Evolutionary conservation across 371 early-diverging fungal genomes (phyloP).

Genomic region (Parasitella parasitica): DNA sequence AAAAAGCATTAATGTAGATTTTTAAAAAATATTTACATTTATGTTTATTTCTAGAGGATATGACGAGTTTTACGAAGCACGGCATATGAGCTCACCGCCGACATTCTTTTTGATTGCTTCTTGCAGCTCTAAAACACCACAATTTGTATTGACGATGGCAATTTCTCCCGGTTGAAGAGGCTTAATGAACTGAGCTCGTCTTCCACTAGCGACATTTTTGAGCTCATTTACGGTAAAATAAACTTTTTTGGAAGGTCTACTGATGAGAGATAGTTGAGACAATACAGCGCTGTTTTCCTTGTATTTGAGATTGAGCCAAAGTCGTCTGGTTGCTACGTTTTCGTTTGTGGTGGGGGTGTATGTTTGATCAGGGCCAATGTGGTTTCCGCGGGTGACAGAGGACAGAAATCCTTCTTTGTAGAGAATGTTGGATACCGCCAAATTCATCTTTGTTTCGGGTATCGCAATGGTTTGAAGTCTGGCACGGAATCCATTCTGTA

Average conservation of each 20-base stretch:
- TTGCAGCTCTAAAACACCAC: conserved; percentile 90
- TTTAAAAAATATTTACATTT: neutral
- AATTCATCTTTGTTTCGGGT: conserved; percentile 89
- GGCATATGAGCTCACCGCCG: conserved; percentile 89
- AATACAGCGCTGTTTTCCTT: conserved; percentile 83
- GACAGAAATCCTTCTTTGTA: conserved; percentile 92
- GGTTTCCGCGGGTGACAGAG: conserved; percentile 78
- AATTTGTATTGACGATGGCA: conserved; percentile 82
- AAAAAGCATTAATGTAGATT: neutral
- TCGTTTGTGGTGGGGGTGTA: conserved; percentile 79
- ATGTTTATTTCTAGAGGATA: neutral
- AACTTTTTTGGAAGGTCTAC: conserved; percentile 83
- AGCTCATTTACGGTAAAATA: conserved; percentile 80
- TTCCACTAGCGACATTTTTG: conserved; percentile 68
- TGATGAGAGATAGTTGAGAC: conserved; percentile 67
- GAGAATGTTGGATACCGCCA: conserved; percentile 81
- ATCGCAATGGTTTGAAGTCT: conserved; percentile 82
- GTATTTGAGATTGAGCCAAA: conserved; percentile 96
- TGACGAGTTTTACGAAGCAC: conserved; percentile 45
- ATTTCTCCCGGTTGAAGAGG: conserved; percentile 90
- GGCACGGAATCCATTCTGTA: conserved; percentile 89
- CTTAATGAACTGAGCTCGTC: conserved; percentile 72
- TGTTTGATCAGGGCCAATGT: conserved; percentile 65
- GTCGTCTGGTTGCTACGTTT: conserved; percentile 83
- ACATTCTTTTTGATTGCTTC: conserved; percentile 84